These are phyloP conservation scores for Cercospora beticola DNA, from an alignment of 2,329 filamentous ascomycete genomes.

Conservation along the genomic window DNA sequence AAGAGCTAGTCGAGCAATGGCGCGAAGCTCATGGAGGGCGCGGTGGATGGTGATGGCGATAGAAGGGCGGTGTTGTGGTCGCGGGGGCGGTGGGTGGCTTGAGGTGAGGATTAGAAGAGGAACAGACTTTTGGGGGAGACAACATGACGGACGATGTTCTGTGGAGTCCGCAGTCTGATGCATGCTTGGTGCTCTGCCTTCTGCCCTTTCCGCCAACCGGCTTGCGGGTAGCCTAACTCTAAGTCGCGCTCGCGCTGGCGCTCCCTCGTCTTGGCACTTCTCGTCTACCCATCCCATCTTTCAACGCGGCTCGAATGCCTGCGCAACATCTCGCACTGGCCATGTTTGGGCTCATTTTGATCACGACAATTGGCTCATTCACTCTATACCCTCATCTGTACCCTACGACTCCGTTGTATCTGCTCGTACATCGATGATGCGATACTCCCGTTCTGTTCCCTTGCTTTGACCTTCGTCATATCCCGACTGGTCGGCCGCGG, in stretches of 20 bases:
- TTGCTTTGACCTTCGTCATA: slow-evolving; percentile 13
- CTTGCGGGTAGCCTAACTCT: background rate
- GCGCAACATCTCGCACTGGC: slow-evolving; percentile 3
- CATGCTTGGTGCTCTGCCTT: background rate
- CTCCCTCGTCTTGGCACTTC: slow-evolving; percentile 6
- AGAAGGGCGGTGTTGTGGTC: slow-evolving; percentile 11
- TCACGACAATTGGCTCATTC: slow-evolving; percentile 4
- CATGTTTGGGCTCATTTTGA: slow-evolving; percentile 31
- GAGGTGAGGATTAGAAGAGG: background rate
- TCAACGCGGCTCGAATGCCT: background rate
- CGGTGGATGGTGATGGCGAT: background rate
- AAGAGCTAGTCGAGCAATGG: background rate
- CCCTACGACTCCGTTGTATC: background rate
- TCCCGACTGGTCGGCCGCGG: background rate
- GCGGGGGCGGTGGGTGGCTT: slow-evolving; percentile 5
- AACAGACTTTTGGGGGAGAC: slow-evolving; percentile 8
- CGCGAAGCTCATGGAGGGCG: background rate
- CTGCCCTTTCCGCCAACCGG: slow-evolving; percentile 4
- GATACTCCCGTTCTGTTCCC: slow-evolving; percentile 8
- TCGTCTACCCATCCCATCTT: background rate
- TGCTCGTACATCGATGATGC: background rate
- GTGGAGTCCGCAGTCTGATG: slow-evolving; percentile 1
- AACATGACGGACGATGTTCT: slow-evolving; percentile 2
- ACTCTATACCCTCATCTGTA: background rate
- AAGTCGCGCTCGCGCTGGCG: background rate